Conservation (phyloP, 306 rosid genomes). For the Pueraria montana region DNA sequence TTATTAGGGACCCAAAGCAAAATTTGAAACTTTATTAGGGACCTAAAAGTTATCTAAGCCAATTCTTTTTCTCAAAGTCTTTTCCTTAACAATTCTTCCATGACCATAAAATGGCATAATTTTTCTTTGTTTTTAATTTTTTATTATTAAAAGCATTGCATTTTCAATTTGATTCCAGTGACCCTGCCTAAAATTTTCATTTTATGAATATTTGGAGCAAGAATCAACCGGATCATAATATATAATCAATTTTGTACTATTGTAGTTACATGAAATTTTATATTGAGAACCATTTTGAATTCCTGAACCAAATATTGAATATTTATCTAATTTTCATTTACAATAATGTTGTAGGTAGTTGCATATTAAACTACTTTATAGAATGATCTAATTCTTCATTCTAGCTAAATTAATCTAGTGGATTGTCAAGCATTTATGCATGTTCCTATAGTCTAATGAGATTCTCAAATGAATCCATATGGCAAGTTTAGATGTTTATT, state of each 20-base stretch:
- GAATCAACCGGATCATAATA: no score
- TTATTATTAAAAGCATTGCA: no score
- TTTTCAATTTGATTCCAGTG: not conserved
- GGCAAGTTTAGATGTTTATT: no score
- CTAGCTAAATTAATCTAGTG: not conserved
- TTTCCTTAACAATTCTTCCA: not conserved
- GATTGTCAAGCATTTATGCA: not conserved
- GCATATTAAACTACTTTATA: not conserved
- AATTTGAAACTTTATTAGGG: no score
- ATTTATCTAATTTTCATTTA: not conserved
- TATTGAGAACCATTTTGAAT: not conserved
- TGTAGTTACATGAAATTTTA: no score
- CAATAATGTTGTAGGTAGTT: no score
- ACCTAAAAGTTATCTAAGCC: no score
- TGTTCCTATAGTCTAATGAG: no score
- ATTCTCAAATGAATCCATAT: no score
- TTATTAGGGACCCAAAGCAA: no score
- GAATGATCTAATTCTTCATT: not conserved
- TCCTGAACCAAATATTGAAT: not conserved
- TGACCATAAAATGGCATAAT: slow-evolving; percentile 25
- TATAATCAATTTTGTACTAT: no score
- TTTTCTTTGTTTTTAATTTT: slow-evolving; percentile 20
- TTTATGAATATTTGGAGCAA: no score
- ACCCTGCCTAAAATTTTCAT: not conserved
- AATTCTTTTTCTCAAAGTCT: slow-evolving; percentile 39